Base-by-base conservation (phyloP, 1,284 basidiomycete genomes). In the Caloboletus firmus region DNA sequence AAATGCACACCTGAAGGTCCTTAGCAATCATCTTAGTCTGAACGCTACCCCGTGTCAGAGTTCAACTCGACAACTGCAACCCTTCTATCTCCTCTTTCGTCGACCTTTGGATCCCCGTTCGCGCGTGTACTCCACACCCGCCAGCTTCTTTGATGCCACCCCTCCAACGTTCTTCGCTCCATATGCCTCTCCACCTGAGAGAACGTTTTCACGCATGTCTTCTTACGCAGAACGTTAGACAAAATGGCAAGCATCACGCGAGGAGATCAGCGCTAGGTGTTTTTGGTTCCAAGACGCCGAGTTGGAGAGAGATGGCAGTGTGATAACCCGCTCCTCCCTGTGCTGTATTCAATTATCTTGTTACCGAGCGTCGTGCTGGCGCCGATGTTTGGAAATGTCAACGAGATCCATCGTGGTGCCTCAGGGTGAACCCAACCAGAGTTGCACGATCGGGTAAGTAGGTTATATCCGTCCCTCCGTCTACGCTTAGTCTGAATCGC, bases 81-180 rank as follows among this genome's bases (percentile, higher is more conserved):
- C n/a, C n/a, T n/a, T n/a, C n/a, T n/a, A n/a, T n/a, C n/a, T n/a
- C n/a, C n/a, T n/a, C n/a, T n/a, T n/a, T 26, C 26, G 26, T 54
- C 40, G 13, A 30, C 11, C 2, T 12, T 51, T 26, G 20, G 20
- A 32, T 7, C n/a, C 13, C 35, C 20, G 20, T n/a, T 9, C 18
- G 34, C 7, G 42, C 45, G 24, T 20, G 45, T 18, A 42, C 26
- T 9, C 28, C 10, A 35, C 18, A 3, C 8, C 6, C 22, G 9
- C 35, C 7, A 34, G 30, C 15, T 10, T 9, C 22, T 32, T 48
- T 51, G 56, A 59, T 59, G 49, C n/a, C 49, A 59, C 36, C 59
- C 59, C 48, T 45, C 34, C 42, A 4, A 30, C 26, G 22, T 32
- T 15, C 18, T 26, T 17, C 5, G 13, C 32, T 26, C 5, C 17